Base-by-base conservation (phyloP, 176 grass and related monocot species). In the Thinopyrum elongatum region DNA sequence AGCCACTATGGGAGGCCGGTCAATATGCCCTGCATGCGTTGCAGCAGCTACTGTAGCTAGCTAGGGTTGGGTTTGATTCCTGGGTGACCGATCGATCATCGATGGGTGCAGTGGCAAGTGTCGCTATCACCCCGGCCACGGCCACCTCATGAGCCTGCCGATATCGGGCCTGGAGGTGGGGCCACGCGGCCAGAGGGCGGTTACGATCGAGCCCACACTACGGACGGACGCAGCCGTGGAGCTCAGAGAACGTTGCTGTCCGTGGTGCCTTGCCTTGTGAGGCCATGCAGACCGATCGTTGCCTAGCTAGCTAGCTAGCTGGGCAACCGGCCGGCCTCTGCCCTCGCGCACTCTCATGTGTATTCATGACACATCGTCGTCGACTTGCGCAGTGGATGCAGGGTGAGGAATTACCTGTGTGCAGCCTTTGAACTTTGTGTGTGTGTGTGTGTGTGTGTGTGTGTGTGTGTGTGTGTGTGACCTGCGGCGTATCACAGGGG, bases 41-140 rank as follows among this genome's bases (percentile, higher is more conserved):
- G 14, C 49, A 42, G 41, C 41, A 38, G 36, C 36, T 38, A 38
- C 36, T 38, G 36, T 42, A 30, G 31, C 58, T 31, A 79, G 49
- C 89, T 91, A 91, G 41, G 41, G 41, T 38, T 38, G 85, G 89
- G 89, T 87, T 89, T 29, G 85, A 84, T 90, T 82, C 76, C 67
- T 46, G 76, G 74, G 68, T 67, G 69, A 76, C 47, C 15, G 15
- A 51, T 51, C 15, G 14, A 51, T 51, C 15, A 47, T 47, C 4
- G 47, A 51, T 17, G 47, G 47, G 47, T 4, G 47, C 47, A 76
- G 30, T 49, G 63, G 82, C 77, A 87, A 76, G 79, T 39, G 76
- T 77, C 89, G 8, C 49, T 38, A 59, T 70, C 85, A 28, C 17
- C 13, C 66, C 67, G 81, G 38, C 38, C 82, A 72, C 66, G 89